Base-by-base conservation (phyloP, 306 rosid genomes). In the Rosa rugosa region DNA sequence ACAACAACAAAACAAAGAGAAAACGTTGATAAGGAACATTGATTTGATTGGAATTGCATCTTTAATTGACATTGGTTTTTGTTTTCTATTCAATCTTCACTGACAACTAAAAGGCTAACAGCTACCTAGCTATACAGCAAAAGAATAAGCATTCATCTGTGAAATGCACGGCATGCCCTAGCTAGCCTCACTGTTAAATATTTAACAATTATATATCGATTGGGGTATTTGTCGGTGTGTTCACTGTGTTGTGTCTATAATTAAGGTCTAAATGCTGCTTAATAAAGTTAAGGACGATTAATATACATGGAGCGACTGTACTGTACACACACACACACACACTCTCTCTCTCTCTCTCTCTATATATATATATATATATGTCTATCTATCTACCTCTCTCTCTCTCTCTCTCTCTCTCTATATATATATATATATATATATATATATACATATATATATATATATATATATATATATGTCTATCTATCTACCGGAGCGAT, bases 61-160 rank as follows among this genome's bases (percentile, higher is more conserved):
- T 72, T 72, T 38, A 56, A 51, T 51, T 72, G 20, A 11, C 59
- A 36, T 51, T 18, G 64, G 47, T 72, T 50, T 72, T 51, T 72
- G 64, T 38, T 72, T 51, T 18, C 42, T 50, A 72, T 72, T 51
- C 36, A 31, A 31, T 31, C 36, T 31, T 31, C 45, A 72, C 65
- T 72, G 75, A 71, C 76, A 51, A 72, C 36, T 34, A 77, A 36
- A 64, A 34, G 44, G 22, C 69, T 3, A 27, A 25, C 31, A 57
- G 34, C 12, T 60, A 62, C 38, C 17, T 62, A 62, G 18, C 36
- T 31, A 63, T 31, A 64, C 69, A 64, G 69, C 9, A 14, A 64
- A 34, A 64, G 69, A 64, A 44, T 11, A 12, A 62, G 68, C 68
- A 27, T 62, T 62, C 67, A 4, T 27, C 68, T 62, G 17, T 62